Base-by-base conservation (phyloP, 257 asterid genomes). In the Solanum tarapatanum region DNA sequence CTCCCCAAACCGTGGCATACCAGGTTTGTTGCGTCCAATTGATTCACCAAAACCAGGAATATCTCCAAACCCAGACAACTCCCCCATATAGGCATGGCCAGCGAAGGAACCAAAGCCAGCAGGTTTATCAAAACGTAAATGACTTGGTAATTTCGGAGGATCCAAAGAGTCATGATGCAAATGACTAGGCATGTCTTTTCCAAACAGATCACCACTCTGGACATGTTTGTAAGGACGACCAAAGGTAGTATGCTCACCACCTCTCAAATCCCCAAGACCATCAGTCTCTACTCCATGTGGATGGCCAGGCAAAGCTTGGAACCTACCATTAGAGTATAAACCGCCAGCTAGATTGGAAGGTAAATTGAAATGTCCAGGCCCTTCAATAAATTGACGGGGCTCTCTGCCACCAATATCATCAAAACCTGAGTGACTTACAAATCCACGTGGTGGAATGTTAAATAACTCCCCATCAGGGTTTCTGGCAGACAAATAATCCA, bases 391-490 rank as follows among this genome's bases (percentile, higher is more conserved):
- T 88, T 94, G 86, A 58, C 33, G 92, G 60, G 90, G 90, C 58
- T 92, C 95, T 90, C 93, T 90, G 86, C 93, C 92, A 88, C 90
- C 93, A 85, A 86, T 32, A 91, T 94, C 95, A 85, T 91, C 93
- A 76, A 93, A 88, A 33, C 92, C 91, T 17, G 92, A 73, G 58
- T 86, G 84, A 41, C 93, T 92, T 86, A 91, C 93, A 91, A 88
- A 92, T 84, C 94, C 92, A 48, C 83, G 94, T 10, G 95, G 89
- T 84, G 96, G 90, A 69, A 90, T 91, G 84, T 95, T 93, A 87
- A 28, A 84, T 91, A 89, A 89, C 58, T 91, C 95, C 89, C 94
- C 87, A 77, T 89, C 93, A 80, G 94, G 91, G 86, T 91, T 92
- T 83, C 91, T 86, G 13, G 90, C 91, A 84, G 89, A 80, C 88